Percentiles rank a stretch among this genome's conserved stretches.
Conservation (phyloP, 176 grass and related monocot genomes). For the Zoysia japonica region DNA sequence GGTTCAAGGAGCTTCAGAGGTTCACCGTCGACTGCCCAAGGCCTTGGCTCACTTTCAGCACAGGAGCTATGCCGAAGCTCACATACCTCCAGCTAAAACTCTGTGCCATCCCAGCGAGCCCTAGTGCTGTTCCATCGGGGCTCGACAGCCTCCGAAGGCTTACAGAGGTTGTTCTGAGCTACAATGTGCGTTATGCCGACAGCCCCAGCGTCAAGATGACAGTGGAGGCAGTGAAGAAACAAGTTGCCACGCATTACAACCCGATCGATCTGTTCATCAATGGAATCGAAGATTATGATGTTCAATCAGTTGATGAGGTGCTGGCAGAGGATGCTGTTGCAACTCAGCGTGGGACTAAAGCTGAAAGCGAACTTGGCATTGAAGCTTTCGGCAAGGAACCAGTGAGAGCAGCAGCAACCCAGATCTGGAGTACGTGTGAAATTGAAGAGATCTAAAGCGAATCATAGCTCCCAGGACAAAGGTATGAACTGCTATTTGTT, state of each 20-base stretch:
- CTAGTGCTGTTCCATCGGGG: neutral
- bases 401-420: neutral
- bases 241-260: neutral
- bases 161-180: neutral
- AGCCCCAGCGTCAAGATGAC: neutral
- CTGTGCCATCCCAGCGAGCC: neutral
- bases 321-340: no score
- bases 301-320: neutral
- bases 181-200: neutral
- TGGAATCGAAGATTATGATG: neutral
- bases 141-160: neutral
- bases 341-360: neutral
- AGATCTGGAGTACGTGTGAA: neutral
- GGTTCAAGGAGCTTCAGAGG: neutral
- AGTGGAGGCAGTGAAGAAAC: neutral
- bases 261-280: neutral
- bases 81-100: neutral
- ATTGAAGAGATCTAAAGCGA: neutral
- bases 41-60: constrained; percentile 15
- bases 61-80: neutral
- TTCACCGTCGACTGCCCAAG: neutral
- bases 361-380: neutral
- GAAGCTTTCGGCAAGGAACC: neutral
- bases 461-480: neutral
- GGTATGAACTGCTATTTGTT: neutral